Evolutionary conservation across 106 monocot genomes (phyloP).

Genomic region (Dactylorhiza incarnata): DNA sequence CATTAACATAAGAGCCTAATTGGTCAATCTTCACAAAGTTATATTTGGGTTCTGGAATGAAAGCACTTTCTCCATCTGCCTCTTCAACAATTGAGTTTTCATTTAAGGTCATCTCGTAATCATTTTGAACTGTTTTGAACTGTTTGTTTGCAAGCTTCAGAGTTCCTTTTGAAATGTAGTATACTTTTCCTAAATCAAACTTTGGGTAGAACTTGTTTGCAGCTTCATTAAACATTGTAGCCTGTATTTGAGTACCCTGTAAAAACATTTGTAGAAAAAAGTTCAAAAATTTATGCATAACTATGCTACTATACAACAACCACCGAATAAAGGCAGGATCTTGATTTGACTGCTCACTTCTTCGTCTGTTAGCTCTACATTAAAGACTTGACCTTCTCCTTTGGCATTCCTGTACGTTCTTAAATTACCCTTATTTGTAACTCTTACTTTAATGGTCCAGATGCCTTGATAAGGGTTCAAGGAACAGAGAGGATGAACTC

Average conservation of each 20-base stretch:
- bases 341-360: constrained; percentile 49
- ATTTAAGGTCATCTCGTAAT: constrained; percentile 94
- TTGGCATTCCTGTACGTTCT: constrained; percentile 75
- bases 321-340: not conserved
- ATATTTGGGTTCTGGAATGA: constrained; percentile 68
- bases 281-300: not conserved
- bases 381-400: constrained; percentile 86
- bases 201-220: constrained; percentile 78
- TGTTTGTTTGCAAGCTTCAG: constrained; percentile 85
- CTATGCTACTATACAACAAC: too few species aligned
- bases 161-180: constrained; percentile 77
- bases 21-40: constrained; percentile 86
- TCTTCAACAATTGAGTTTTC: constrained; percentile 92
- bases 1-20: constrained; percentile 76
- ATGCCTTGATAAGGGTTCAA: constrained; percentile 96
- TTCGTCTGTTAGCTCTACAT: constrained; percentile 89
- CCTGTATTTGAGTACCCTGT: constrained; percentile 90
- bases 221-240: constrained; percentile 96
- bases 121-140: constrained; percentile 90
- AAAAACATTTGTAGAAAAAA: not conserved
- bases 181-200: constrained; percentile 89
- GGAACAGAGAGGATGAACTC: constrained; percentile 83
- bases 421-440: constrained; percentile 83
- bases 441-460: constrained; percentile 93
- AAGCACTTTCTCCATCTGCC: constrained; percentile 41